A percentile compares a stretch with the other conserved stretches of the same genome.
phyloP scores from a whole-genome alignment of 169 alveolate genomes.

The Cryptosporidium andersoni region DNA sequence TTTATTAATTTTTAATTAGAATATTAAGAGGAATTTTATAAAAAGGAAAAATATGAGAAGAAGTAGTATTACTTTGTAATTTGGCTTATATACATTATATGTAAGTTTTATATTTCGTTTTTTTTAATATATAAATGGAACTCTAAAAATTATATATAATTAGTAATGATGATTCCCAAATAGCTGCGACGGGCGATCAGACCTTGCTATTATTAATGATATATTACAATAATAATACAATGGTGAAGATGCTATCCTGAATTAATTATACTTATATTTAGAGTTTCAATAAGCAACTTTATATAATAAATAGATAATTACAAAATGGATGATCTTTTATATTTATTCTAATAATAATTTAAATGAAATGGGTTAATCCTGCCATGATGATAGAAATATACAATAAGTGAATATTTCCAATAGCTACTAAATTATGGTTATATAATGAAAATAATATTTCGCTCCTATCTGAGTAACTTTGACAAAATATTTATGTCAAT shows the following conservation, averaged over 20 bases:
- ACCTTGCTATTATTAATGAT: not conserved
- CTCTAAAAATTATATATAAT: too few species aligned
- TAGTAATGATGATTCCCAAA: conserved; percentile 68
- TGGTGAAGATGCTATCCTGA: conserved; percentile 72
- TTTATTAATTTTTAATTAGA: too few species aligned
- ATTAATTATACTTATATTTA: not conserved
- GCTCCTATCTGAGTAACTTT: conserved; percentile 70
- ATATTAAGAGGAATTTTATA: too few species aligned
- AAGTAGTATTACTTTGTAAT: too few species aligned
- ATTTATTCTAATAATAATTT: not conserved
- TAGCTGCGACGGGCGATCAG: conserved; percentile 74
- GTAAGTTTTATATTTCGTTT: not conserved
- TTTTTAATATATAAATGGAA: too few species aligned
- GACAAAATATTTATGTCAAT: not conserved
- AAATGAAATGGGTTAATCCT: not conserved
- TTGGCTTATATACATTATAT: too few species aligned
- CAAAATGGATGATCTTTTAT: not conserved
- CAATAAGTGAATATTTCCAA: not conserved
- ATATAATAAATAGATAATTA: not conserved
- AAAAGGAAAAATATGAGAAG: too few species aligned
- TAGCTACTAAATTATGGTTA: not conserved
- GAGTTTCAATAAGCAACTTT: not conserved
- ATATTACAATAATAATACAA: conserved; percentile 3
- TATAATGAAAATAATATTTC: conserved; percentile 26
- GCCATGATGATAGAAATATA: conserved; percentile 23